phyloP scores from a whole-genome alignment of 2,329 filamentous ascomycete species.

The Phoma sp. region DNA sequence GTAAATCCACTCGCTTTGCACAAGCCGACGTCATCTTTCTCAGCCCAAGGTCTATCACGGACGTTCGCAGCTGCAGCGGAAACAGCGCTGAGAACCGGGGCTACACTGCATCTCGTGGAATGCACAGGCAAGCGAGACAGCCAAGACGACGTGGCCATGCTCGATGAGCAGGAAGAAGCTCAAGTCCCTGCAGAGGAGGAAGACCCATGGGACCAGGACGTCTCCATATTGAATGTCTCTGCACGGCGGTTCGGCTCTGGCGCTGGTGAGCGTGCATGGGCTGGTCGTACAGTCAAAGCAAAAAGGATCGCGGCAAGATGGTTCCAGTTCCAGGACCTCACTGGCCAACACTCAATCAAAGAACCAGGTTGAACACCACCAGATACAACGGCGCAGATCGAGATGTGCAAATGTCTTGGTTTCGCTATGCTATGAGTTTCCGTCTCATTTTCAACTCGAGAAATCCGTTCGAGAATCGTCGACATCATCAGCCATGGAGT shows the following conservation, averaged over 20 bases:
- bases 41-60: conserved; percentile 72
- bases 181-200: conserved; percentile 8
- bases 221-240: conserved; percentile 58
- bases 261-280: conserved; percentile 51
- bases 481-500: conserved; percentile 37
- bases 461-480: conserved; percentile 23
- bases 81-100: conserved; percentile 54
- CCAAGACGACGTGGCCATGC: conserved; percentile 56
- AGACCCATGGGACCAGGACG: conserved; percentile 55
- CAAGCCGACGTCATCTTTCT: conserved; percentile 74
- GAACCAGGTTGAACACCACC: conserved; percentile 15
- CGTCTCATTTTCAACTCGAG: conserved; percentile 16
- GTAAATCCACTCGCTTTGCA: conserved; percentile 73
- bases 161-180: conserved; percentile 25
- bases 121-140: conserved; percentile 29
- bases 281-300: conserved; percentile 56
- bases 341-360: conserved; percentile 7
- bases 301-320: conserved; percentile 54
- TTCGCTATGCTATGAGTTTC: conserved; percentile 21
- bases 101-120: conserved; percentile 54
- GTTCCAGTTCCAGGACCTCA: conserved; percentile 46
- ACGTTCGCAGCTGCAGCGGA: conserved; percentile 71
- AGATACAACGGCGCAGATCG: not conserved
- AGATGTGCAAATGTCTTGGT: conserved; percentile 16
- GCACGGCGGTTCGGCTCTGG: conserved; percentile 49